Evolutionary conservation across 1,139 yeast species (phyloP).

Genomic region (Yamadazyma friedrichii): DNA sequence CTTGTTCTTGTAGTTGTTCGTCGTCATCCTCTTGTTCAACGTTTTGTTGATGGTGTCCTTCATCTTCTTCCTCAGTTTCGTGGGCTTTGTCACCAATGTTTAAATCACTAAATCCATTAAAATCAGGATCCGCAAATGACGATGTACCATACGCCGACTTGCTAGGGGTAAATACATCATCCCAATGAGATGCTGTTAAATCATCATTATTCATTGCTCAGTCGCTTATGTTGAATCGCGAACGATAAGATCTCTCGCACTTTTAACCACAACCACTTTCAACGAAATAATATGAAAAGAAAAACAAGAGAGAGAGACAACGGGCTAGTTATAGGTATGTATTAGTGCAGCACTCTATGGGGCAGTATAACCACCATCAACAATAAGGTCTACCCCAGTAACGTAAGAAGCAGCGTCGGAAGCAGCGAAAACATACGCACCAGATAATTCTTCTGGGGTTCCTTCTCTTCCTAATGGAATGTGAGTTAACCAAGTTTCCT

Average conservation of each 20-base stretch:
- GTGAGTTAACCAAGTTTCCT: constrained; percentile 42
- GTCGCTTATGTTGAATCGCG: not conserved
- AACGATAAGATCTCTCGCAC: not conserved
- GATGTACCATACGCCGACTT: constrained; percentile 11
- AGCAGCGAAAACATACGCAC: constrained; percentile 77
- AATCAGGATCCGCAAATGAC: constrained; percentile 14
- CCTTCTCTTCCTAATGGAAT: constrained; percentile 82
- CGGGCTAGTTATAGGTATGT: too few species aligned
- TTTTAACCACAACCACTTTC: too few species aligned
- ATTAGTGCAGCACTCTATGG: too few species aligned
- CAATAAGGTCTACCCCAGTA: constrained; percentile 79
- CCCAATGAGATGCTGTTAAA: constrained; percentile 39
- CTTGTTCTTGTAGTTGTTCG: constrained; percentile 5
- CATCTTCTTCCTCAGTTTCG: constrained; percentile 20
- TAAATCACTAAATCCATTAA: constrained; percentile 28
- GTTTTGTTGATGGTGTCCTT: constrained; percentile 15
- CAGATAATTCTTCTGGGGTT: constrained; percentile 75
- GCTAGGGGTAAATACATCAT: constrained; percentile 29
- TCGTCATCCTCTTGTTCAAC: constrained; percentile 16
- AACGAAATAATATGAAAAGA: too few species aligned
- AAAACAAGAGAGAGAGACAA: too few species aligned
- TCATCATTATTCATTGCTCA: constrained; percentile 18
- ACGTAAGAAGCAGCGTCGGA: constrained; percentile 80
- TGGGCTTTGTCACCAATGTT: constrained; percentile 16
- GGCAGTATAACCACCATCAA: constrained; percentile 79